phyloP scores from a whole-genome alignment of 306 rosid species.

The Luffa acutangula region DNA sequence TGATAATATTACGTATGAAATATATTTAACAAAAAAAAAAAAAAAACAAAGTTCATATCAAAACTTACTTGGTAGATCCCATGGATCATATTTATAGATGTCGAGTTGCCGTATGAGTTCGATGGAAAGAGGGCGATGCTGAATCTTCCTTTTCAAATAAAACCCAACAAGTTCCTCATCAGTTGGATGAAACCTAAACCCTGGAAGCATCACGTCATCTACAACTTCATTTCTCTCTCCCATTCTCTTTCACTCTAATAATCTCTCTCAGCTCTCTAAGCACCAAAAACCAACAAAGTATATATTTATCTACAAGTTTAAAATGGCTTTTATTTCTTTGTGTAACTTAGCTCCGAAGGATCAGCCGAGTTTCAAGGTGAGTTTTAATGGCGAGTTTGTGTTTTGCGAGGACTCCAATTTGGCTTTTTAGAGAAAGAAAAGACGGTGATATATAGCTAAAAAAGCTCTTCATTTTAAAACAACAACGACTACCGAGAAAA shows the following conservation, averaged over 20 bases:
- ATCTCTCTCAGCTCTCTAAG: no score
- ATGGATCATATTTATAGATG: conserved; percentile 85
- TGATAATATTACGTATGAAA: no score
- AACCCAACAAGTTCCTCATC: conserved; percentile 97
- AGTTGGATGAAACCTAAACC: conserved; percentile 94
- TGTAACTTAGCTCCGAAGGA: conserved; percentile 36
- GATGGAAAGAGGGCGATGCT: conserved; percentile 63
- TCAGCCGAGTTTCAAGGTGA: conserved; percentile 90
- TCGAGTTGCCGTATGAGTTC: conserved; percentile 90
- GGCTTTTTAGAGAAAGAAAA: neutral
- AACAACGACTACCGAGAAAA: neutral
- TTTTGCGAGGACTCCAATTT: conserved; percentile 24
- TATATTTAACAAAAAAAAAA: neutral
- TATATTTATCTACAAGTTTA: no score
- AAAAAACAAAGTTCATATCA: no score
- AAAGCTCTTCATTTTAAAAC: no score
- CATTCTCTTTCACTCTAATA: neutral
- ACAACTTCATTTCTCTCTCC: conserved; percentile 13
- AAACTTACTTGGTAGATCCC: conserved; percentile 94
- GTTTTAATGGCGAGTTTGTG: conserved; percentile 28
- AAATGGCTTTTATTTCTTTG: neutral
- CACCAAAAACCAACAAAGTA: no score
- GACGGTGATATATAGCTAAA: no score
- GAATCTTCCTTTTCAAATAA: conserved; percentile 74
- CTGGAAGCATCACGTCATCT: conserved; percentile 79